Conservation (phyloP, 2,329 filamentous ascomycete species). For the Teratosphaeriaceae sp. region DNA sequence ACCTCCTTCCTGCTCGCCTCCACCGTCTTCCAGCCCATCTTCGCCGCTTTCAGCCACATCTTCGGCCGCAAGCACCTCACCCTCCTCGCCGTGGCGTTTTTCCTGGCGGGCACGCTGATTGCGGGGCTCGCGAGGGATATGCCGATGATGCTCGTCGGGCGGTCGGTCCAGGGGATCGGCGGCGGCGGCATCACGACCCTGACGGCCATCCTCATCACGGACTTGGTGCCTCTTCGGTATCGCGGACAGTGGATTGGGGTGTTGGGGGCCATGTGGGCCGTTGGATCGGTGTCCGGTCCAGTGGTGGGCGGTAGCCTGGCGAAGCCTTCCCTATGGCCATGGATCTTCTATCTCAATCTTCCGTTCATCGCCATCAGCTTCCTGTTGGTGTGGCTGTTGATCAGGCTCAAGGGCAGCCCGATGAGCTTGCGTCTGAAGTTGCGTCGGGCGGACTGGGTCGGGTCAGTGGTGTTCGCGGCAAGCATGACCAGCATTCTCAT, state of each 20-base stretch:
- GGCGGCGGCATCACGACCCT: neutral
- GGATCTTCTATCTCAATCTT: neutral
- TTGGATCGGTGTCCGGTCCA: neutral
- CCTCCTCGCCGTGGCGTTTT: neutral
- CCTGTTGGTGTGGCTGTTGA: constrained; percentile 2
- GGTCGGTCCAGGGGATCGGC: neutral
- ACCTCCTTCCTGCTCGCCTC: neutral
- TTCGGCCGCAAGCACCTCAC: neutral
- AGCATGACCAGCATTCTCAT: neutral
- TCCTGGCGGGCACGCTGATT: neutral
- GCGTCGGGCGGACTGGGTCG: neutral
- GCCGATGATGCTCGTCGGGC: neutral
- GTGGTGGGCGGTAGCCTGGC: neutral
- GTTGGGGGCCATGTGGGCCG: neutral
- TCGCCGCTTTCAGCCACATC: neutral
- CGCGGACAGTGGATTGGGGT: neutral
- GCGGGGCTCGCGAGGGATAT: neutral
- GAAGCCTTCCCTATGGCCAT: neutral
- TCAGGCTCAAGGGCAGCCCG: no score
- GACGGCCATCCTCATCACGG: neutral
- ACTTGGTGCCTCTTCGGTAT: neutral
- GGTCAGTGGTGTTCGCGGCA: neutral
- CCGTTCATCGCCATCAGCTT: constrained; percentile 1
- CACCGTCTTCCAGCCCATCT: neutral
- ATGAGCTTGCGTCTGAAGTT: no score